Percentiles rank a stretch among this genome's conserved stretches.
Evolutionary conservation across 306 rosid species (phyloP).

Genomic region (Sesbania bispinosa): DNA sequence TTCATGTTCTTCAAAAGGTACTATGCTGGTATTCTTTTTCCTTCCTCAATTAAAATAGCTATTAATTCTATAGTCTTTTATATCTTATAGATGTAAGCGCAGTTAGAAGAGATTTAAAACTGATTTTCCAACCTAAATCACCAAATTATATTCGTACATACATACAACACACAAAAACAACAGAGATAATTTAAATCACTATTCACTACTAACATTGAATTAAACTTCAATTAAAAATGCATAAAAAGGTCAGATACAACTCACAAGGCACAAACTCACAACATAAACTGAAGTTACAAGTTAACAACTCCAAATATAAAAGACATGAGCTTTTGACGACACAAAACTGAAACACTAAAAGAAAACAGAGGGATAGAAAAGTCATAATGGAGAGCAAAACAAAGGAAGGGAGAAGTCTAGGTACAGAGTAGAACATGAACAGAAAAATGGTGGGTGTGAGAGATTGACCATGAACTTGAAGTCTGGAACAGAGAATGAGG

Average conservation of each 20-base stretch:
- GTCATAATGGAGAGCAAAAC: background rate
- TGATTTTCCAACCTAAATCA: background rate
- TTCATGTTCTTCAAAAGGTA: constrained; percentile 95
- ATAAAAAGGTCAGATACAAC: background rate
- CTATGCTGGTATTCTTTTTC: background rate
- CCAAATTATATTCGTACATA: background rate
- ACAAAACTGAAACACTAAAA: too few relatives aligned
- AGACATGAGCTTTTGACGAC: background rate
- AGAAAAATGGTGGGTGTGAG: too few relatives aligned
- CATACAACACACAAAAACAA: background rate
- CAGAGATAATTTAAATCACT: background rate
- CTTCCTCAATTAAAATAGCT: constrained; percentile 2
- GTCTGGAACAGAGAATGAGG: background rate
- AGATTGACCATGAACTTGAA: background rate
- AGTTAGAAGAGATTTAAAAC: constrained; percentile 8
- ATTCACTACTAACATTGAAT: background rate
- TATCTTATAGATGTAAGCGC: background rate
- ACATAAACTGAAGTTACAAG: background rate
- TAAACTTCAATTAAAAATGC: background rate
- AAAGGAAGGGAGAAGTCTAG: background rate
- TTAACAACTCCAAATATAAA: background rate
- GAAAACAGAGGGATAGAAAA: too few relatives aligned
- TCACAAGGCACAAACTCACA: background rate
- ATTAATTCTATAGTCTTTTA: background rate
- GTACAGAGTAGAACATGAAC: background rate